These are phyloP conservation scores for Diplodia mutila DNA, from an alignment of 2,329 filamentous ascomycete genomes.

Conservation along the genomic window DNA sequence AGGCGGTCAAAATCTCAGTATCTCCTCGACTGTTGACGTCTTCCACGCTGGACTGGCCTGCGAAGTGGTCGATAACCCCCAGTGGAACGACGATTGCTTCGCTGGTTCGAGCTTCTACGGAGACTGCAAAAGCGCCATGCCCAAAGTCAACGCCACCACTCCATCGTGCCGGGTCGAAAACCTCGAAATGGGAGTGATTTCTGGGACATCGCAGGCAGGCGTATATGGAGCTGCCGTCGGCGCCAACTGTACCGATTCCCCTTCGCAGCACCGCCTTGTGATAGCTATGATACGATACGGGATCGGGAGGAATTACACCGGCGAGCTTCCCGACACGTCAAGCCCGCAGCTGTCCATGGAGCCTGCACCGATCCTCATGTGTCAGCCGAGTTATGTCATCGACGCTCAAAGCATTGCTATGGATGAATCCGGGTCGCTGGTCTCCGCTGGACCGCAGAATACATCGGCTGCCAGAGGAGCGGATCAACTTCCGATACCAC, in stretches of 20 bases:
- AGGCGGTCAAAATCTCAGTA: not conserved
- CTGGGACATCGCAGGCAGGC: not conserved
- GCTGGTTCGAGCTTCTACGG: not conserved
- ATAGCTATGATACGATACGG: not conserved
- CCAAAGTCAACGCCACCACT: not conserved
- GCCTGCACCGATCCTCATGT: not conserved
- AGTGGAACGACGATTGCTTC: not conserved
- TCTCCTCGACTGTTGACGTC: not conserved
- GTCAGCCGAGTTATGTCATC: not conserved
- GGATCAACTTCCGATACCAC: not conserved
- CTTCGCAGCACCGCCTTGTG: not conserved
- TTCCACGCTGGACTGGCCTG: not conserved
- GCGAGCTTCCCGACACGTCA: not conserved
- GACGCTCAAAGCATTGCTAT: not conserved
- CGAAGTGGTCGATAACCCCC: not conserved
- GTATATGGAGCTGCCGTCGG: not conserved
- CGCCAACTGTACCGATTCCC: not conserved
- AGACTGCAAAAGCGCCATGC: not conserved
- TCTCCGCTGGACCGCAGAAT: not conserved
- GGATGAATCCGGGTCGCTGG: not conserved
- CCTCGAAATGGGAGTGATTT: not conserved
- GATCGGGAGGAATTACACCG: not conserved
- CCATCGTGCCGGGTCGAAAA: not conserved
- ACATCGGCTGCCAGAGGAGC: not conserved
- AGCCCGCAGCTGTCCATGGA: not conserved